Evolutionary conservation across 495 filamentous ascomycete species (phyloP), one percentile per base, ranked within the genome.

Genomic region (Cryomyces minteri): DNA sequence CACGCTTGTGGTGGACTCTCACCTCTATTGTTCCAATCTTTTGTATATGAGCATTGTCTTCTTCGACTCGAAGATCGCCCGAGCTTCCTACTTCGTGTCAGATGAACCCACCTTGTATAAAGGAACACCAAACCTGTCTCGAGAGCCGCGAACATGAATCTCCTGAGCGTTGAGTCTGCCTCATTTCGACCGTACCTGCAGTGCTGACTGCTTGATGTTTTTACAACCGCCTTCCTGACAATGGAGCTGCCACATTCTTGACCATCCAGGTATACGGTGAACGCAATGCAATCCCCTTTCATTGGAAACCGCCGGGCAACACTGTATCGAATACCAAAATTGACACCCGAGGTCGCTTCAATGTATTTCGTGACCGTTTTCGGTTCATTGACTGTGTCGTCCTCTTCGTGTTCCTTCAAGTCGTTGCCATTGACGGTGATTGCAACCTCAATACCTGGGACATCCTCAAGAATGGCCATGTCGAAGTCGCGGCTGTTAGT

Each of bases 291-390:
- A 31, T 48, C 41, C 4, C 44, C 49, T n/a, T 14, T 18, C 31
- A 40, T 47, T 38, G n/a, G 10, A 31, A 38, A 38, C 7, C 32
- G 10, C 32, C 5, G 10, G 6, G 14, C 8, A 10, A 43, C 32
- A 12, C 29, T 40, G 4, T 41, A 18, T 12, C 12, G 39, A 9
- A 51, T 28, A 11, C 14, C 32, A 45, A 51, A 51, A 8, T 10
- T 9, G 18, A 40, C n/a, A 12, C 49, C 49, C 6, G 45, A 44
- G 0, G 38, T 32, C 4, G 49, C 49, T 44, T 47, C 44, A 28
- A 51, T 44, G 37, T 48, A 51, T 14, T 44, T 40, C 6, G 36
- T 51, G n/a, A 32, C 31, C 3, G 45, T 48, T 31, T 41, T 44
- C n/a, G 32, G 29, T 33, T 32, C 33, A 4, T 44, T 29, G 39